Percentiles rank a stretch among this genome's conserved stretches.
Conservation (phyloP, 2,329 filamentous ascomycete genomes). For the Acrodontium crateriforme region DNA sequence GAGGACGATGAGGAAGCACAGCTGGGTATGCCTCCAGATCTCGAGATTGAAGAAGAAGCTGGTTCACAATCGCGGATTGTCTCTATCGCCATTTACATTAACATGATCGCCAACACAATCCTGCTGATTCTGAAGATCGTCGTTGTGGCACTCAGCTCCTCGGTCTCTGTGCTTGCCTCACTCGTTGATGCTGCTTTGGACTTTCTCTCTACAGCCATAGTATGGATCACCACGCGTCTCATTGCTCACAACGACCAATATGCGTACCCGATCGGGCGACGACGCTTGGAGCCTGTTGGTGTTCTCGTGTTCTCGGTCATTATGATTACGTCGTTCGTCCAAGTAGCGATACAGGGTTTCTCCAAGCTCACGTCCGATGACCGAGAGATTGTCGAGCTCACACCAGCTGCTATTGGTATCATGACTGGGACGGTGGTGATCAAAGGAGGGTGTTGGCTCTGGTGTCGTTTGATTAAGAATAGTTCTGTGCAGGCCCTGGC, state of each 20-base stretch:
- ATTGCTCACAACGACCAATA: slow-evolving; percentile 63
- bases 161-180: slow-evolving; percentile 66
- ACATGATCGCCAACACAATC: slow-evolving; percentile 62
- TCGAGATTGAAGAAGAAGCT: slow-evolving; percentile 54
- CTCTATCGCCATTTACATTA: slow-evolving; percentile 76
- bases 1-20: slow-evolving; percentile 31
- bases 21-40: slow-evolving; percentile 47
- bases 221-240: slow-evolving; percentile 63
- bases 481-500: slow-evolving; percentile 71
- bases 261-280: slow-evolving; percentile 63
- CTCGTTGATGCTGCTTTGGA: slow-evolving; percentile 69
- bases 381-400: slow-evolving; percentile 58
- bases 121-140: slow-evolving; percentile 63
- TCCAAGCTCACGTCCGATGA: slow-evolving; percentile 47
- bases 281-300: slow-evolving; percentile 63
- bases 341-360: slow-evolving; percentile 59
- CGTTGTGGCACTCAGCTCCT: slow-evolving; percentile 64
- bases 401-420: slow-evolving; percentile 58
- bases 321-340: slow-evolving; percentile 74
- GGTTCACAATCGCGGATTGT: slow-evolving; percentile 65
- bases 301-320: slow-evolving; percentile 72
- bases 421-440: slow-evolving; percentile 72
- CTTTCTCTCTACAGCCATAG: slow-evolving; percentile 68
- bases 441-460: slow-evolving; percentile 72
- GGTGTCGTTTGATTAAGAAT: slow-evolving; percentile 76